Percentiles rank a stretch among this genome's conserved stretches.
phyloP scores from a whole-genome alignment of 2,329 filamentous ascomycete genomes.

The Apiospora sp. region DNA sequence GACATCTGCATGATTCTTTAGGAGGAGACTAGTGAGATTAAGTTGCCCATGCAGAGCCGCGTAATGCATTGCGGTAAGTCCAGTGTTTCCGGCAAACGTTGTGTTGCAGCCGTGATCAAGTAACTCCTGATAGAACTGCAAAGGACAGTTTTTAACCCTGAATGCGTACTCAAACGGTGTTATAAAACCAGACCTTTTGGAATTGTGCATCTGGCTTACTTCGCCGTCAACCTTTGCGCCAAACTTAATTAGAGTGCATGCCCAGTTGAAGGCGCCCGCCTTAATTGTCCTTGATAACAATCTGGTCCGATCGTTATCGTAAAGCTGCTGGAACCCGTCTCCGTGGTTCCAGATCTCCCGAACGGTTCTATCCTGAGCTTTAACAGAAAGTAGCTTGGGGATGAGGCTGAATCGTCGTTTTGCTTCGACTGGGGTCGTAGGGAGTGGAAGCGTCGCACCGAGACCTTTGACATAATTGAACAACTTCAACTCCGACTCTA shows the following conservation, averaged over 20 bases:
- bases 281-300: background rate
- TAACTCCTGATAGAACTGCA: background rate
- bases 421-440: background rate
- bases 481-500: background rate
- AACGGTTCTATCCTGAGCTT: background rate
- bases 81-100: background rate
- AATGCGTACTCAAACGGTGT: background rate
- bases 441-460: background rate
- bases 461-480: background rate
- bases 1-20: background rate
- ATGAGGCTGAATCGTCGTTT: background rate
- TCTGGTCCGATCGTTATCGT: background rate
- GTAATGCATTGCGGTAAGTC: background rate
- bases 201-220: no score
- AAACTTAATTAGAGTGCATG: background rate
- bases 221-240: background rate
- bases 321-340: background rate
- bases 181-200: background rate
- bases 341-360: background rate
- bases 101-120: background rate
- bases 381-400: background rate
- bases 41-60: background rate
- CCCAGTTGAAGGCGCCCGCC: background rate
- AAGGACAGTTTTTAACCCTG: accelerated
- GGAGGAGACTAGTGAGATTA: background rate